Evolutionary conservation across 1,139 yeast species (phyloP).

Genomic region (Kodamaea ohmeri): DNA sequence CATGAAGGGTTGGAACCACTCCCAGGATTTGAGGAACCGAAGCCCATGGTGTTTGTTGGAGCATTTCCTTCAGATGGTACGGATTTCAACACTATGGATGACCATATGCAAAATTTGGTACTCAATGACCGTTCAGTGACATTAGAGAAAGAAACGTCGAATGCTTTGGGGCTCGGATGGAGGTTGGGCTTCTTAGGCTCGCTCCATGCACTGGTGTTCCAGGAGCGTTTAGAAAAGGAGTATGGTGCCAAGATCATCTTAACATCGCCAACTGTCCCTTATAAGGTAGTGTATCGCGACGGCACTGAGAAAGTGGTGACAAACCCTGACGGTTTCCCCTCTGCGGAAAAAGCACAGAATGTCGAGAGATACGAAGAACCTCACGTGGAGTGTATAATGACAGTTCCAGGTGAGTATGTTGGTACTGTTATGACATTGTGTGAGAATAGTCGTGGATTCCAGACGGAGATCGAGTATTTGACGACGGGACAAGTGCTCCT

Average conservation of each 20-base stretch:
- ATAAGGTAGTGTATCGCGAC: constrained; percentile 62
- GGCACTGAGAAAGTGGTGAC: constrained; percentile 67
- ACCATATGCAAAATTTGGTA: constrained; percentile 82
- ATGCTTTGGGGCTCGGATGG: constrained; percentile 97
- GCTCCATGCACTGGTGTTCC: constrained; percentile 90
- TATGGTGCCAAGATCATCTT: constrained; percentile 90
- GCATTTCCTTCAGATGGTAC: constrained; percentile 97
- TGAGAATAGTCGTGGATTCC: constrained; percentile 80
- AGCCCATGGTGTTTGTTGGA: constrained; percentile 98
- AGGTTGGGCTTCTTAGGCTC: constrained; percentile 93
- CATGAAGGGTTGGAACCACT: constrained; percentile 65
- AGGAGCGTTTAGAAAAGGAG: constrained; percentile 86
- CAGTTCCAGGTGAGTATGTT: constrained; percentile 84
- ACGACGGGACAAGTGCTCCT: constrained; percentile 80
- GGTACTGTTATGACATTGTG: constrained; percentile 86
- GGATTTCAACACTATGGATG: constrained; percentile 86
- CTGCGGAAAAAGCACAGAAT: constrained; percentile 38
- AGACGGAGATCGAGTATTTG: constrained; percentile 73
- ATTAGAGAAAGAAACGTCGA: constrained; percentile 85
- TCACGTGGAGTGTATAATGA: constrained; percentile 84
- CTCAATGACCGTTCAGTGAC: constrained; percentile 90
- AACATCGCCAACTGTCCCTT: constrained; percentile 96
- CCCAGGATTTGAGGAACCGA: constrained; percentile 94
- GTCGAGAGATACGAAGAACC: constrained; percentile 77
- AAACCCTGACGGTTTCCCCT: constrained; percentile 93